These are phyloP conservation scores for Talaromyces atroroseus DNA, from an alignment of 2,329 filamentous ascomycete genomes.

Conservation along the genomic window DNA sequence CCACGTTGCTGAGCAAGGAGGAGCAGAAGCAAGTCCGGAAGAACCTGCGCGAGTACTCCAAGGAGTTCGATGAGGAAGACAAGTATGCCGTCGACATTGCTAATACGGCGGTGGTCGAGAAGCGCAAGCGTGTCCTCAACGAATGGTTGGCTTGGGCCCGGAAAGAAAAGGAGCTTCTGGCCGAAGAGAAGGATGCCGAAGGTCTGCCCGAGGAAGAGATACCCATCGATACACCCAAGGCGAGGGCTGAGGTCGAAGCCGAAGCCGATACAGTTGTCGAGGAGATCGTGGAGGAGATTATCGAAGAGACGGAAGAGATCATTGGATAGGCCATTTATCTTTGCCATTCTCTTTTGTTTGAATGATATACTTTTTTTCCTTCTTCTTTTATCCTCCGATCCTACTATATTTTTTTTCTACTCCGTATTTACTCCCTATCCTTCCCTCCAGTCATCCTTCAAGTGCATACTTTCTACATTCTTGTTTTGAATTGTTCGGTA, in stretches of 20 bases:
- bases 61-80: conserved; percentile 92
- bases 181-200: conserved; percentile 63
- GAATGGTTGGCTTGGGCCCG: conserved; percentile 88
- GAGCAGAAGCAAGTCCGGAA: conserved; percentile 98
- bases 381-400: neutral
- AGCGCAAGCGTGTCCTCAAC: conserved; percentile 70
- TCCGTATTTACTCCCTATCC: neutral
- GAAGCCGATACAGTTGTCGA: conserved; percentile 76
- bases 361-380: neutral
- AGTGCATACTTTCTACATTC: conserved; percentile 8
- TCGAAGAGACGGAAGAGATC: conserved; percentile 78
- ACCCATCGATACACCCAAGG: conserved; percentile 48
- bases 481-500: conserved; percentile 9
- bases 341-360: neutral
- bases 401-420: neutral
- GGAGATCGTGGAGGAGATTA: conserved; percentile 78
- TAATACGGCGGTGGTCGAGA: conserved; percentile 89
- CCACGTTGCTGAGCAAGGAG: conserved; percentile 88
- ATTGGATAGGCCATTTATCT: conserved; percentile 34
- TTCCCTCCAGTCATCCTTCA: neutral
- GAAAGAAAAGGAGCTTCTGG: conserved; percentile 64
- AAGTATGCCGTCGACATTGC: conserved; percentile 87
- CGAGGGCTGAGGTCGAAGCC: conserved; percentile 51
- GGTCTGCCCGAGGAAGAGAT: conserved; percentile 63
- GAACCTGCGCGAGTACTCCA: conserved; percentile 95